Evolutionary conservation across 169 alveolate species (phyloP).

Genomic region (Cyclospora cayetanensis): DNA sequence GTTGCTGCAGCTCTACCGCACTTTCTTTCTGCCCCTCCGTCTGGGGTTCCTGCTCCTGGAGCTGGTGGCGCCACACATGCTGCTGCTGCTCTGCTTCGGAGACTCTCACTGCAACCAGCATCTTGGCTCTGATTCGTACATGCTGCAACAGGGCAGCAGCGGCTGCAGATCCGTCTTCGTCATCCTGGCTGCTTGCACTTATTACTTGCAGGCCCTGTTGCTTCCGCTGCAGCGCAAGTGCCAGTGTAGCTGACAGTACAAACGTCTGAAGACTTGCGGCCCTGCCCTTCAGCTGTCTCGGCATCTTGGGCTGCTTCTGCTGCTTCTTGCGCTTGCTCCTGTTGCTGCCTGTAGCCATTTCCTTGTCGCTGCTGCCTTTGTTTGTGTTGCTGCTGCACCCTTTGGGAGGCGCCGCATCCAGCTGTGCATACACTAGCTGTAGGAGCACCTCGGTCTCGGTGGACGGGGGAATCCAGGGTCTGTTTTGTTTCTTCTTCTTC

Average conservation of each 20-base stretch:
- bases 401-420: background rate
- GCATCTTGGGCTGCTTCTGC: background rate
- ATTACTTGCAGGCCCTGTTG: background rate
- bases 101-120: background rate
- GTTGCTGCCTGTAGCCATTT: no score
- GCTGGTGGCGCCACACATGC: background rate
- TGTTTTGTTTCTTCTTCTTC: background rate
- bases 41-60: background rate
- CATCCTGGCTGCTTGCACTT: background rate
- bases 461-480: background rate
- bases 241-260: constrained; percentile 20
- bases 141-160: background rate
- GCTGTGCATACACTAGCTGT: background rate
- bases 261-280: constrained; percentile 10
- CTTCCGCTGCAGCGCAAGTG: background rate
- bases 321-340: background rate
- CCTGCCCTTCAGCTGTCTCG: background rate
- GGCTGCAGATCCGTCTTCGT: background rate
- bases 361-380: background rate
- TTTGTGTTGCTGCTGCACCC: background rate
- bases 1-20: background rate
- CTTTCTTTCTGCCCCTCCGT: background rate
- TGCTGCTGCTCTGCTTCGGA: background rate
- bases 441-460: background rate
- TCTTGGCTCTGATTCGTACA: background rate